Evolutionary conservation across 441 rosid species (phyloP), one percentile per base, ranked within the genome.

Genomic region (Jatropha multifida): DNA sequence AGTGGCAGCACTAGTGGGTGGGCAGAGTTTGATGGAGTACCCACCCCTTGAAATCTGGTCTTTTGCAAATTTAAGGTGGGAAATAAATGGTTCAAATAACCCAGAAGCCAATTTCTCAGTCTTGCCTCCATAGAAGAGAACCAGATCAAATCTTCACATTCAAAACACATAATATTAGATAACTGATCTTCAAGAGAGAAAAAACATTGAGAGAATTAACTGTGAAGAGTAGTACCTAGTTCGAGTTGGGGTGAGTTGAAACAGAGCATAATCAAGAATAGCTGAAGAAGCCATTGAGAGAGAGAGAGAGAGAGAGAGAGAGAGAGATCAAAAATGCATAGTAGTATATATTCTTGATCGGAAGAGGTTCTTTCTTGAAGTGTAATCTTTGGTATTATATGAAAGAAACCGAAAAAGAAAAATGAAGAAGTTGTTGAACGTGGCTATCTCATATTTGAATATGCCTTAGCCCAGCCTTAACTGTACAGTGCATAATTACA

Each of bases 21-120:
- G 98, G 52, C 79, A 82, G 66, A 94, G 90, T 71, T 89, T 80
- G 85, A 92, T 90, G 8, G 98, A 92, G 71, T 92, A 94, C 70
- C 97, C 97, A 79, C 93, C 98, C 88, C 81, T 89, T 12, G 90
- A 89, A 85, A 90, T 89, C 87, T 89, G 88, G 81, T 92, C 96
- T 84, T 88, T 83, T 38, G 89, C 94, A 74, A 88, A 88, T 72
- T 90, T 81, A 6, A 94, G 89, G 80, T 94, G 96, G 46, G 91
- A 85, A 73, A 92, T 72, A 84, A 94, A 92, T 0, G 98, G 96
- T 27, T 90, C 90, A 74, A 90, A 90, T 8, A 94, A 76, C 79
- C 98, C 98, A 76, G 90, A 90, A 65, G 97, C 97, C 78, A 94
- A 56, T 77, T 89, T 94, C 92, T 94, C 98, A 56, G 76, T 83